A percentile compares a stretch with the other conserved stretches of the same genome.
These are phyloP conservation scores for Sporothrix mexicana DNA, from an alignment of 2,329 filamentous ascomycete genomes.

Conservation along the genomic window DNA sequence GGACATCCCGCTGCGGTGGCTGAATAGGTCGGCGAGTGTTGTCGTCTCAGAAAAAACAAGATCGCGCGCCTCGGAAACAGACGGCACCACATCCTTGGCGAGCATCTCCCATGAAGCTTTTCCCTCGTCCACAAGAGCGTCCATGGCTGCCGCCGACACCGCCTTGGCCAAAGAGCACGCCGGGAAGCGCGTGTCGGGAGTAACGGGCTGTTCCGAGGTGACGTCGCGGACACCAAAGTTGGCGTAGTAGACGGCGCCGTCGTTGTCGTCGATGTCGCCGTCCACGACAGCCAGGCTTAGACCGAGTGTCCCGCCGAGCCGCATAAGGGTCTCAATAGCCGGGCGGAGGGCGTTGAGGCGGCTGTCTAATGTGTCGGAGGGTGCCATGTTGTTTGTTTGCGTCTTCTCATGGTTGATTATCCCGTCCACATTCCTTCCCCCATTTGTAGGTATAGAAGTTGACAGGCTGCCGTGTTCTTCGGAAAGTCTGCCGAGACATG, in stretches of 20 bases:
- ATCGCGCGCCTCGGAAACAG: background rate
- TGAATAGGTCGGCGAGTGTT: slow-evolving; percentile 7
- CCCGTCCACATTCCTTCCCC: background rate
- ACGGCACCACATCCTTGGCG: slow-evolving; percentile 20
- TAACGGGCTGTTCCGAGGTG: background rate
- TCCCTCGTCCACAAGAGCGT: background rate
- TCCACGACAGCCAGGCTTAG: background rate
- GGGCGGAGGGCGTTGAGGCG: slow-evolving; percentile 12
- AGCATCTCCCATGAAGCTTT: slow-evolving; percentile 3
- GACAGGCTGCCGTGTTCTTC: background rate
- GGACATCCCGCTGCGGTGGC: background rate
- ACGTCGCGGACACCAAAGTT: slow-evolving; percentile 13
- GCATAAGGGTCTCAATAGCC: slow-evolving; percentile 12
- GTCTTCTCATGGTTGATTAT: background rate
- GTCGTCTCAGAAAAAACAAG: background rate
- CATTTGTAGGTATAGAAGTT: background rate
- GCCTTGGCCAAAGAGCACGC: slow-evolving; percentile 21
- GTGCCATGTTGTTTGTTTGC: background rate
- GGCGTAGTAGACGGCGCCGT: slow-evolving; percentile 4
- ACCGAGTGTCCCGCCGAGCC: slow-evolving; percentile 5
- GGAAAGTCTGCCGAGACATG: background rate
- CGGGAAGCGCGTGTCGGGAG: slow-evolving; percentile 2
- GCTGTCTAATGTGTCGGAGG: background rate
- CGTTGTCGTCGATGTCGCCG: background rate
- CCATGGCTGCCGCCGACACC: slow-evolving; percentile 8